These are phyloP conservation scores for Cystofilobasidium ferigula DNA, from an alignment of 768 basidiomycete genomes.

Conservation along the genomic window DNA sequence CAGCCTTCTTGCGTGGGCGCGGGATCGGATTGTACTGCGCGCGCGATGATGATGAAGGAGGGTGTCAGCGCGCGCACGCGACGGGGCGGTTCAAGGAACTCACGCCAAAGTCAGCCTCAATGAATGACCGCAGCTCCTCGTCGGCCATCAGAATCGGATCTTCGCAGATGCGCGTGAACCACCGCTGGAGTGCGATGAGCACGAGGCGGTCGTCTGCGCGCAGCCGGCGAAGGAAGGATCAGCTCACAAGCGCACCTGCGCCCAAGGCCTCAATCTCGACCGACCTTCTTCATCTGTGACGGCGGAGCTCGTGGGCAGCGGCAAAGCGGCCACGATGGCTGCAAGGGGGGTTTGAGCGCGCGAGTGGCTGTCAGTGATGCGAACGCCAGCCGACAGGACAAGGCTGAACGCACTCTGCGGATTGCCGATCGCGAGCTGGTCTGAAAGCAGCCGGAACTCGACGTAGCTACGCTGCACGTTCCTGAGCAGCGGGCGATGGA, in stretches of 20 bases:
- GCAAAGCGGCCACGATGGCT: slow-evolving; percentile 83
- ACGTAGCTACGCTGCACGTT: slow-evolving; percentile 90
- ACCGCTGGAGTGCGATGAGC: slow-evolving; percentile 84
- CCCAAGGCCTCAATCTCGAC: slow-evolving; percentile 18
- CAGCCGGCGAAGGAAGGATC: neutral
- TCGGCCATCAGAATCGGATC: slow-evolving; percentile 77
- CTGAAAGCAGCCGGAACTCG: slow-evolving; percentile 90
- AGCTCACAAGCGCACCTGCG: neutral
- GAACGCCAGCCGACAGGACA: neutral
- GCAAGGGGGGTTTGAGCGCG: neutral
- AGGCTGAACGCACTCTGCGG: slow-evolving; percentile 53
- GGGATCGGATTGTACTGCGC: slow-evolving; percentile 37
- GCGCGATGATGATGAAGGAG: neutral
- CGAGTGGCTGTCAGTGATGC: neutral
- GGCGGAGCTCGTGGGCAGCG: slow-evolving; percentile 91
- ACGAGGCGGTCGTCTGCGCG: slow-evolving; percentile 75
- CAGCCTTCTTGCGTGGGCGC: slow-evolving; percentile 45
- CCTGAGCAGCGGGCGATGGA: slow-evolving; percentile 48
- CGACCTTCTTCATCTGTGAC: slow-evolving; percentile 81
- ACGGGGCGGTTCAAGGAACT: slow-evolving; percentile 26
- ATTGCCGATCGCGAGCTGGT: slow-evolving; percentile 74
- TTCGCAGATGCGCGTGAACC: slow-evolving; percentile 86
- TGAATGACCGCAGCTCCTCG: slow-evolving; percentile 85
- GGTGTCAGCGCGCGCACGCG: neutral
- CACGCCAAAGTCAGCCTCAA: slow-evolving; percentile 91